phyloP scores from a whole-genome alignment of 768 basidiomycete genomes.

The Boletus huronensis region DNA sequence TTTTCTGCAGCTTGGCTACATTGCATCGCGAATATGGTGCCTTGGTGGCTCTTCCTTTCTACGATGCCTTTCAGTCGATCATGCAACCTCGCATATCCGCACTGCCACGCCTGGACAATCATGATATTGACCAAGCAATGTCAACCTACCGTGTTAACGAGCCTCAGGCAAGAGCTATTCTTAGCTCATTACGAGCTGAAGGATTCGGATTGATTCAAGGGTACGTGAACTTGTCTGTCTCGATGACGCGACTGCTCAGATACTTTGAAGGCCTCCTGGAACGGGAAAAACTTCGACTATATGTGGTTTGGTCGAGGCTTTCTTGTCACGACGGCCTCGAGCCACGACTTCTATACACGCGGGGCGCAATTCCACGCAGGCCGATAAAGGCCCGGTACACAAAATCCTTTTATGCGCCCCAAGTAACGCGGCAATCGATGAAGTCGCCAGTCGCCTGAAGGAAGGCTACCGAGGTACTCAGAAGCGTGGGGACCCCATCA shows the following conservation, averaged over 20 bases:
- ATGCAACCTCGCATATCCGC: constrained; percentile 61
- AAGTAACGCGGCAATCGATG: constrained; percentile 97
- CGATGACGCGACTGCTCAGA: background rate
- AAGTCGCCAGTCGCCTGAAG: constrained; percentile 85
- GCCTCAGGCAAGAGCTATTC: constrained; percentile 89
- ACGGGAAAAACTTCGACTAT: constrained; percentile 99
- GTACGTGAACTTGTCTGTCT: constrained; percentile 40
- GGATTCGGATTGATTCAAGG: constrained; percentile 96
- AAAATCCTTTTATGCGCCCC: constrained; percentile 93
- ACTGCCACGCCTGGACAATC: constrained; percentile 40
- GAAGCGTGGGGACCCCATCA: constrained; percentile 54
- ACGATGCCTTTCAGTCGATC: constrained; percentile 71
- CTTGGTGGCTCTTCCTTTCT: constrained; percentile 76
- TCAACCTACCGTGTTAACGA: constrained; percentile 74
- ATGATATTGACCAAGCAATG: constrained; percentile 67
- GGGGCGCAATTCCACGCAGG: constrained; percentile 39
- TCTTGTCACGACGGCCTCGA: constrained; percentile 57
- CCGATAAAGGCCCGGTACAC: constrained; percentile 47
- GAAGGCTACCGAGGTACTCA: constrained; percentile 64
- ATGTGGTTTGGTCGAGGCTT: constrained; percentile 86
- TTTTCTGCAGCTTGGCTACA: constrained; percentile 69
- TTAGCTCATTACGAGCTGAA: constrained; percentile 61
- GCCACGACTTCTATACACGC: constrained; percentile 49
- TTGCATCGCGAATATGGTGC: constrained; percentile 91
- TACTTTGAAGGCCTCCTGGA: constrained; percentile 75